Conservation (phyloP, 495 filamentous ascomycete species). For the Astrothelium subdiscretum region DNA sequence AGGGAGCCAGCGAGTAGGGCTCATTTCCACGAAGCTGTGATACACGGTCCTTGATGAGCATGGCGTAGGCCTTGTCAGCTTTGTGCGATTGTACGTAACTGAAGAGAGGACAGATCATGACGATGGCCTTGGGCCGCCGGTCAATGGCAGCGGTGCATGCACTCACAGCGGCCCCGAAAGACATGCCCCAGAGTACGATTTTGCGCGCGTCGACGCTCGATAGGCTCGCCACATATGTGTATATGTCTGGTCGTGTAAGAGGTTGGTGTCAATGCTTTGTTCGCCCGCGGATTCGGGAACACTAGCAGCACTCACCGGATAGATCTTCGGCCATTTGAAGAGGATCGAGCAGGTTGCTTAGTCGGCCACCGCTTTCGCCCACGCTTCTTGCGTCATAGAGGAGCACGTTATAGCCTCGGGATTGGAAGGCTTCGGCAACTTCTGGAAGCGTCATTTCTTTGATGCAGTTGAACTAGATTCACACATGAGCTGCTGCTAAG, state of each 20-base stretch:
- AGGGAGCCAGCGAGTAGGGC: constrained; percentile 6
- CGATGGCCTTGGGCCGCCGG: constrained; percentile 16
- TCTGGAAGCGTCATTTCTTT: constrained; percentile 32
- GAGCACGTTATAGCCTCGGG: constrained; percentile 25
- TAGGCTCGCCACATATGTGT: constrained; percentile 23
- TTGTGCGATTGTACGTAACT: constrained; percentile 10
- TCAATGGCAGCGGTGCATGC: constrained; percentile 24
- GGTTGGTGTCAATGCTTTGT: too few relatives aligned
- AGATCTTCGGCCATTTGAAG: constrained; percentile 25
- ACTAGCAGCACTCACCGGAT: constrained; percentile 14
- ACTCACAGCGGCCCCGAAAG: constrained; percentile 25
- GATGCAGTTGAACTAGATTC: constrained; percentile 34
- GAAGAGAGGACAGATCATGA: constrained; percentile 21
- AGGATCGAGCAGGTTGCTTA: constrained; percentile 33
- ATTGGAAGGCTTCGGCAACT: constrained; percentile 31
- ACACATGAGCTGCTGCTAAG: neutral
- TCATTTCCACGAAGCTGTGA: constrained; percentile 24
- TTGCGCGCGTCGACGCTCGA: constrained; percentile 22
- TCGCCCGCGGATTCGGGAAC: too few relatives aligned
- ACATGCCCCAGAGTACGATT: constrained; percentile 41
- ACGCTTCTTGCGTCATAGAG: constrained; percentile 33
- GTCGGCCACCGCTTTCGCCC: constrained; percentile 33
- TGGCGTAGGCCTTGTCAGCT: constrained; percentile 7
- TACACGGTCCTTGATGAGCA: constrained; percentile 20
- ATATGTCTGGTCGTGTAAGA: too few relatives aligned